These are phyloP conservation scores for Abrus precatorius DNA, from an alignment of 306 rosid species.

Conservation along the genomic window DNA sequence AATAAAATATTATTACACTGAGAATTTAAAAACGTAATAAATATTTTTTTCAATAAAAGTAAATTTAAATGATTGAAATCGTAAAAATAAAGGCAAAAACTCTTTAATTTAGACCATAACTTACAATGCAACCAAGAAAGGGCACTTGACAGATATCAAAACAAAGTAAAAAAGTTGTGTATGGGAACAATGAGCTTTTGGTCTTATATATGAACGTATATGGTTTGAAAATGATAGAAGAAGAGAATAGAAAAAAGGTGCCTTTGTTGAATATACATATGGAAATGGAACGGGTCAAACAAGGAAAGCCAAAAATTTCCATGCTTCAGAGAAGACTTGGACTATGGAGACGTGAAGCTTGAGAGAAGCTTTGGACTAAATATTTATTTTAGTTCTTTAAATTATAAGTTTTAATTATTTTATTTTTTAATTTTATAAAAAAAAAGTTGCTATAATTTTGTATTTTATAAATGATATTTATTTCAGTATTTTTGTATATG, in stretches of 20 bases:
- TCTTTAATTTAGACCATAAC: background rate
- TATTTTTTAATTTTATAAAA: no score
- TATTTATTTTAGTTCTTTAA: no score
- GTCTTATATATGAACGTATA: background rate
- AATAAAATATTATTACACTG: background rate
- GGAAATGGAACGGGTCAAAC: slow-evolving; percentile 35
- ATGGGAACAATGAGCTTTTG: background rate
- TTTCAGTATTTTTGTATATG: no score
- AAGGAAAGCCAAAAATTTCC: slow-evolving; percentile 32
- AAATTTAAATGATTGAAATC: background rate
- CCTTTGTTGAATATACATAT: background rate
- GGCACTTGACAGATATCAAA: background rate
- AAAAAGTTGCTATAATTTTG: no score
- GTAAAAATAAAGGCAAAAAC: background rate
- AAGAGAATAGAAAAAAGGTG: slow-evolving; percentile 1
- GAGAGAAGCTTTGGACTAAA: no score
- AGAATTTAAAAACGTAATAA: no score
- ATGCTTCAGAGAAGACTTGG: slow-evolving; percentile 41
- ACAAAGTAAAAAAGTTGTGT: slow-evolving; percentile 4
- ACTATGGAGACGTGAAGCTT: slow-evolving; percentile 15
- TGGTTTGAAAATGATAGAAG: background rate
- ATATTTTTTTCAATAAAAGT: no score
- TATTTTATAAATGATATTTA: no score
- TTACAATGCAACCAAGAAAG: background rate
- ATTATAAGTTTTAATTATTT: no score